Evolutionary conservation across 352 stramenopile genomes (phyloP), one percentile per base, ranked within the genome.

Genomic region (Globisporangium parvum): DNA sequence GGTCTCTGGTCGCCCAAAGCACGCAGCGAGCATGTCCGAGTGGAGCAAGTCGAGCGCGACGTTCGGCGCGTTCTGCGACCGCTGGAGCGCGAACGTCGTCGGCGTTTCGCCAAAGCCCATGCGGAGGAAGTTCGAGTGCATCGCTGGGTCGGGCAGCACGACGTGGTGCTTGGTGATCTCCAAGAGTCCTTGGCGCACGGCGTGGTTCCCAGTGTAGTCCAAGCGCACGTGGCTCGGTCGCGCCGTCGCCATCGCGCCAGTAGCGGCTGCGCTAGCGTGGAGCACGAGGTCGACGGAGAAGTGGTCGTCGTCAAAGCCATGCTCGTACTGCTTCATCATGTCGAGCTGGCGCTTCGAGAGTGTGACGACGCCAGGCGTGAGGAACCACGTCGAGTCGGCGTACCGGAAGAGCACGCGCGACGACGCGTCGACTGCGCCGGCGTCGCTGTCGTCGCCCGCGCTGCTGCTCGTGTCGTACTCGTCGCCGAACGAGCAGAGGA

Each of bases 261-360:
- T 18, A 42, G 37, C 37, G 3, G 37, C 9, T 5, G 37, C 31
- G 53, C 51, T 86, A 31, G 26, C 80, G 33, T 89, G 80, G 47
- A 94, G 63, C 23, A 91, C 70, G 12, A 94, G 70, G 55, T 94
- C 84, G 41, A 92, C 65, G 2, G 75, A 89, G 52, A 94, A 94
- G 6, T 84, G 63, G 9, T 91, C 80, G 24, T 90, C 79, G 47
- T 89, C 82, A 62, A 94, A 94, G 12, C 73, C 81, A 47, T 88
- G 70, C 40, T 91, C 80, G 55, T 92, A 94, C 53, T 91, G 80
- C 57, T 91, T 91, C 76, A 91, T 91, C 54, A 94, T 63, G 52
- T 94, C 84, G 5, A 94, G 52, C 51, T 88, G 70, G 14, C 64
- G 56, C 60, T 92, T 94, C 48, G 73, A 82, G 6, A 92, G 65